Base-by-base conservation (phyloP, 257 asterid species). In the Przewalskia tangutica region DNA sequence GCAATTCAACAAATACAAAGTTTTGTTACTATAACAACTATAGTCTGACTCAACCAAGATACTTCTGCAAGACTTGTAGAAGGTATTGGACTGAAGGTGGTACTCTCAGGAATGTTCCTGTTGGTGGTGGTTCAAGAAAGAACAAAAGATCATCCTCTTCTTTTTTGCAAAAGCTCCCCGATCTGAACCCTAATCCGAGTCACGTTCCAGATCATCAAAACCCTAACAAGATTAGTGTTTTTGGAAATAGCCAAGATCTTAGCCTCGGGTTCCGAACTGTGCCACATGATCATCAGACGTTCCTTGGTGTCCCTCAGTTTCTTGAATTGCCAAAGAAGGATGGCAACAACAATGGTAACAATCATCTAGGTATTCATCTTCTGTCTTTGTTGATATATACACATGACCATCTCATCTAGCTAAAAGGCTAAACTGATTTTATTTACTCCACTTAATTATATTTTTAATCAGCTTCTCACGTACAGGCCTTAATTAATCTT, bases 1-100 rank as follows among this genome's bases (percentile, higher is more conserved):
- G 97, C 80, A 71, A 91, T 64, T 91, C 97, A 32, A 88, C 89
- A 14, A 93, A 91, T 90, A 91, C 97, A 36, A 93, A 93, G 81
- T 91, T 93, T 67, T 93, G 97, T 82, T 93, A 93, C 83, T 93
- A 93, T 93, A 93, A 93, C 86, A 93, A 93, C 70, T 91, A 92
- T 85, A 93, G 95, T 86, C 90, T 91, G 54, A 90, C 92, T 78
- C 97, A 93, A 71, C 97, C 97, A 17, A 89, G 97, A 54, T 93
- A 93, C 89, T 90, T 91, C 16, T 93, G 97, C 91, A 93, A 93
- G 90, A 87, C 92, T 1, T 93, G 97, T 82, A 82, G 96, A 80
- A 87, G 95, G 89, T 93, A 93, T n/a, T 93, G 97, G 97, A 93
- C 97, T 4, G 91, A 89, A 77, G 97, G 97, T 20, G 97, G 97